A percentile compares a stretch with the other conserved stretches of the same genome.
Conservation (phyloP, 345 rosid genomes). For the Clausena lansium region DNA sequence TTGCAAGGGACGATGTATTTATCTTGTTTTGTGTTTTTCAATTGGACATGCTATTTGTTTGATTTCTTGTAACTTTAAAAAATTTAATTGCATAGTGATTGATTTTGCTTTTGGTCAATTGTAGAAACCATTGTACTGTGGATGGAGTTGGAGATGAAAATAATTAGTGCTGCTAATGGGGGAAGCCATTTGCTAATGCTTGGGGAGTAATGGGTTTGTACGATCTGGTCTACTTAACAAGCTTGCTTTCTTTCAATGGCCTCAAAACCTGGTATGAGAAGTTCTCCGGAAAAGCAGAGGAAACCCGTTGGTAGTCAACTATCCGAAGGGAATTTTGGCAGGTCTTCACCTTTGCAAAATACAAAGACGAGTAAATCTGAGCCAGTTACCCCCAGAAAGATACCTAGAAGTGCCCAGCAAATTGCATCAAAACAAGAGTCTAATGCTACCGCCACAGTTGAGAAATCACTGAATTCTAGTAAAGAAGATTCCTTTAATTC, state of each 20-base stretch:
- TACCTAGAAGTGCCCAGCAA: slow-evolving; percentile 22
- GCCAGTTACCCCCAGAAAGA: slow-evolving; percentile 23
- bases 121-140: slow-evolving; percentile 13
- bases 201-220: slow-evolving; percentile 34
- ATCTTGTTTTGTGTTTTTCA: slow-evolving; percentile 5
- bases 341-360: slow-evolving; percentile 30
- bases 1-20: slow-evolving; percentile 5
- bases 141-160: slow-evolving; percentile 27
- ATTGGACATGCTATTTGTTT: not conserved
- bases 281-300: slow-evolving; percentile 42
- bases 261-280: slow-evolving; percentile 40
- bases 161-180: slow-evolving; percentile 18
- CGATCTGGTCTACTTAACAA: slow-evolving; percentile 17
- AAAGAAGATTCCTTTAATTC: slow-evolving; percentile 25
- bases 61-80: not conserved
- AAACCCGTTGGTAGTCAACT: slow-evolving; percentile 33
- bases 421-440: slow-evolving; percentile 27
- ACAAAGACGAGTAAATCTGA: slow-evolving; percentile 39
- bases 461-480: slow-evolving; percentile 20
- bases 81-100: slow-evolving; percentile 3
- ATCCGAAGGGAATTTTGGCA: slow-evolving; percentile 26
- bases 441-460: slow-evolving; percentile 18
- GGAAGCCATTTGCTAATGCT: slow-evolving; percentile 17
- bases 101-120: slow-evolving; percentile 21
- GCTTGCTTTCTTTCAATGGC: slow-evolving; percentile 44